These are phyloP conservation scores for Conticribra weissflogii DNA, from an alignment of 108 stramenopile genomes.

Conservation along the genomic window DNA sequence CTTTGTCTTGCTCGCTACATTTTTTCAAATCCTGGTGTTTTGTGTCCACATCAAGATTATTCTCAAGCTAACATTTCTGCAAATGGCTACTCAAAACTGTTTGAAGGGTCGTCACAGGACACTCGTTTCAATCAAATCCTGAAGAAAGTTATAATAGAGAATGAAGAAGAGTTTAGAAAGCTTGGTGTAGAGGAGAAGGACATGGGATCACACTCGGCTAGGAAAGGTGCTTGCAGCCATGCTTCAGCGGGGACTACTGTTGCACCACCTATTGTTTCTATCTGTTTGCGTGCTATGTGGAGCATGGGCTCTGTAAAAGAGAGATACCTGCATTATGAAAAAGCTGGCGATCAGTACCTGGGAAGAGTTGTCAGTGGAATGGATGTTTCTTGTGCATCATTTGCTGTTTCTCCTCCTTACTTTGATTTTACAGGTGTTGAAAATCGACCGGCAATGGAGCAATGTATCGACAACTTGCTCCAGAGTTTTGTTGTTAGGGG, in stretches of 20 bases:
- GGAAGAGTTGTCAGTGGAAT: slow-evolving; percentile 15
- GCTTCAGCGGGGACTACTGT: slow-evolving; percentile 14
- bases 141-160: not conserved
- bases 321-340: slow-evolving; percentile 18
- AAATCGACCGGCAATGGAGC: not conserved
- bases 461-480: not conserved
- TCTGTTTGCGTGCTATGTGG: slow-evolving; percentile 20
- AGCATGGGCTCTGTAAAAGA: slow-evolving; percentile 23
- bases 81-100: no score
- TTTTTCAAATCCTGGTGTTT: slow-evolving; percentile 9
- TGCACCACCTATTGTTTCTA: slow-evolving; percentile 20
- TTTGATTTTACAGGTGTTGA: not conserved
- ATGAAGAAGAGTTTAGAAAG: not conserved
- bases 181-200: slow-evolving; percentile 12
- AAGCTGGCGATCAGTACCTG: slow-evolving; percentile 24
- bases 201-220: slow-evolving; percentile 24
- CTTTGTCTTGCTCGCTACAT: slow-evolving; percentile 25
- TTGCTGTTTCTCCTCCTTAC: slow-evolving; percentile 15
- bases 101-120: slow-evolving; percentile 12
- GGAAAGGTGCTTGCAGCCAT: slow-evolving; percentile 23
- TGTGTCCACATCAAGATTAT: not conserved
- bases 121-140: slow-evolving; percentile 14
- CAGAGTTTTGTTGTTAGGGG: not conserved
- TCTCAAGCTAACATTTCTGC: no score
- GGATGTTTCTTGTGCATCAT: not conserved